phyloP scores from a whole-genome alignment of 140 eudicot genomes.

The Senecio squalidus region DNA sequence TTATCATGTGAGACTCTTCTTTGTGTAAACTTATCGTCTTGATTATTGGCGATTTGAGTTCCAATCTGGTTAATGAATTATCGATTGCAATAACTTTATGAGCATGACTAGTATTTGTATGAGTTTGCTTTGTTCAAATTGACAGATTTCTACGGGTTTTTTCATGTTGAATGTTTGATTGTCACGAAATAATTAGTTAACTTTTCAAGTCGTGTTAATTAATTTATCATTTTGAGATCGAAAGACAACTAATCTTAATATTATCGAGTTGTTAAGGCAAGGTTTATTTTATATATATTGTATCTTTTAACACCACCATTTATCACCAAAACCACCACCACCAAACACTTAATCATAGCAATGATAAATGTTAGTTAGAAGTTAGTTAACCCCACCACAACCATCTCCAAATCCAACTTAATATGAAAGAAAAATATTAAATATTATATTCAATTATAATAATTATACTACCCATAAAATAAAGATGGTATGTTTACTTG shows the following conservation, averaged over 20 bases:
- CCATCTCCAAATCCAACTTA: slow-evolving; percentile 11
- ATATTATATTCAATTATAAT: neutral
- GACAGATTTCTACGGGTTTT: too few relatives aligned
- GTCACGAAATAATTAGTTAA: too few relatives aligned
- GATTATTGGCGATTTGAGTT: too few relatives aligned
- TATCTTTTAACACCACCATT: neutral
- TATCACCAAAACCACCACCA: slow-evolving; percentile 10
- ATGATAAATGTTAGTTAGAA: too few relatives aligned
- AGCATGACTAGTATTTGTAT: too few relatives aligned
- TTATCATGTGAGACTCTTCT: too few relatives aligned
- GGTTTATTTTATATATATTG: neutral
- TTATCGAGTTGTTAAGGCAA: neutral
- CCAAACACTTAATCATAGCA: slow-evolving; percentile 12
- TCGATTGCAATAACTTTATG: too few relatives aligned
- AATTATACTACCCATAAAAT: neutral
- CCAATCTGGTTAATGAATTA: too few relatives aligned
- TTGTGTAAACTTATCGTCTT: too few relatives aligned
- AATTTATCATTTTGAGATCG: neutral
- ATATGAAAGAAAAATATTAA: neutral
- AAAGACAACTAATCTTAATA: neutral
- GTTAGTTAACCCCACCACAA: neutral
- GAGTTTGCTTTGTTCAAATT: too few relatives aligned
- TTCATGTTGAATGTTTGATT: too few relatives aligned
- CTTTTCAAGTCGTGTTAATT: too few relatives aligned
- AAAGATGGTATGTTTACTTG: neutral